Evolutionary conservation across 495 filamentous ascomycete genomes (phyloP).

Genomic region (Xylaria castorea): DNA sequence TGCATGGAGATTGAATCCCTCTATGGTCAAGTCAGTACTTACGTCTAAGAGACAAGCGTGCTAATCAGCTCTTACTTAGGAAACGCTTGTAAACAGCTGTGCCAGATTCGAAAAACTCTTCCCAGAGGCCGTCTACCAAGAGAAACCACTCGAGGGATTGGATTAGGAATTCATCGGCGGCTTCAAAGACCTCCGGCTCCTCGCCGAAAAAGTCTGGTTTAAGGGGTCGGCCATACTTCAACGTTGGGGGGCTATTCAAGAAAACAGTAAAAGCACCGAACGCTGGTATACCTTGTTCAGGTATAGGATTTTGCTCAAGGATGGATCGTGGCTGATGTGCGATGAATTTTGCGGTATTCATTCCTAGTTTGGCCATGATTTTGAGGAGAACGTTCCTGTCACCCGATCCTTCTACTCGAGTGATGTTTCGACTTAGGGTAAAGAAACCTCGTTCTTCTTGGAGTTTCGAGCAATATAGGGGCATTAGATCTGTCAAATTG

Average conservation of each 20-base stretch:
- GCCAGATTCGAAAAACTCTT: constrained; percentile 71
- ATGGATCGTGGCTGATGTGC: constrained; percentile 63
- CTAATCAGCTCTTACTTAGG: constrained; percentile 61
- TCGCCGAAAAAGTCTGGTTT: constrained; percentile 71
- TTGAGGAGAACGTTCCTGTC: constrained; percentile 64
- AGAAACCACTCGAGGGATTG: constrained; percentile 85
- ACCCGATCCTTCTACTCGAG: constrained; percentile 54
- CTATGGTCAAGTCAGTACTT: constrained; percentile 45
- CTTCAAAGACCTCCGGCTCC: constrained; percentile 56
- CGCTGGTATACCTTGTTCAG: constrained; percentile 35
- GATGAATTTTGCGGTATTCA: constrained; percentile 57
- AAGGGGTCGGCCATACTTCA: constrained; percentile 58
- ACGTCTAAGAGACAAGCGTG: background rate
- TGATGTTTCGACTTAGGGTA: constrained; percentile 63
- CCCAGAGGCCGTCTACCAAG: constrained; percentile 71
- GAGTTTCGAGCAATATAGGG: constrained; percentile 84
- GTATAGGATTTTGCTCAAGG: constrained; percentile 46
- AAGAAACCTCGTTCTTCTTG: constrained; percentile 54
- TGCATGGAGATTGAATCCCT: constrained; percentile 64
- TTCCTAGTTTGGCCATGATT: constrained; percentile 63
- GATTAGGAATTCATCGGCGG: constrained; percentile 73
- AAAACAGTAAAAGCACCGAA: constrained; percentile 59
- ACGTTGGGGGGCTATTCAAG: constrained; percentile 47
- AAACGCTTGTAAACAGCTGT: constrained; percentile 74
- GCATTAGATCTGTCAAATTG: constrained; percentile 75